Evolutionary conservation across 768 basidiomycete genomes (phyloP).

Genomic region (Pisolithus tinctorius): DNA sequence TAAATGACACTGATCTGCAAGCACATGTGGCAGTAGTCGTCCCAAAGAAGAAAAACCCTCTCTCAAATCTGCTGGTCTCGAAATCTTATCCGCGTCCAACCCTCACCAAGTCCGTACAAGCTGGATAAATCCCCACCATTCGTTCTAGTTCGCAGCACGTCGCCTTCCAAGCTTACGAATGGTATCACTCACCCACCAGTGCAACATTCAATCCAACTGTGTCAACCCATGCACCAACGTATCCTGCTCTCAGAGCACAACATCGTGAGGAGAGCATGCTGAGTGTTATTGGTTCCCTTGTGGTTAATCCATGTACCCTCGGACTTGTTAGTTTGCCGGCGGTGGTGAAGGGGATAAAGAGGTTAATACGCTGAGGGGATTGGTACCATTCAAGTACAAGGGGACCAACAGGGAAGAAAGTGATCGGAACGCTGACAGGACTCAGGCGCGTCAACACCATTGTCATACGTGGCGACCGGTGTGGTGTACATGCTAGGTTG

Average conservation of each 20-base stretch:
- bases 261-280: slow-evolving; percentile 73
- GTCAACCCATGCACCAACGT: slow-evolving; percentile 33
- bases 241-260: slow-evolving; percentile 52
- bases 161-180: slow-evolving; percentile 41
- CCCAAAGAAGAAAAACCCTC: slow-evolving; percentile 44
- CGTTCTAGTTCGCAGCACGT: slow-evolving; percentile 36
- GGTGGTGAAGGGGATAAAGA: slow-evolving; percentile 26
- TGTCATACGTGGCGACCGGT: slow-evolving; percentile 53
- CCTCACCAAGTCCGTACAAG: slow-evolving; percentile 34
- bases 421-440: slow-evolving; percentile 10
- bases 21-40: slow-evolving; percentile 44
- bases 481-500: slow-evolving; percentile 31
- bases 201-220: slow-evolving; percentile 70
- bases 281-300: slow-evolving; percentile 76
- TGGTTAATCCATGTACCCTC: slow-evolving; percentile 71
- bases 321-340: slow-evolving; percentile 51
- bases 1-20: slow-evolving; percentile 14
- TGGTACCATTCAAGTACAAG: slow-evolving; percentile 8
- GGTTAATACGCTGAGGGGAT: background rate
- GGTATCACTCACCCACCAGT: slow-evolving; percentile 38
- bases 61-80: slow-evolving; percentile 39
- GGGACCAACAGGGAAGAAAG: slow-evolving; percentile 20
- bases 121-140: slow-evolving; percentile 18
- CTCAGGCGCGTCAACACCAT: slow-evolving; percentile 50
- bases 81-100: slow-evolving; percentile 20